Conservation (phyloP, 1,284 basidiomycete genomes). For the Austroboletus niveus region DNA sequence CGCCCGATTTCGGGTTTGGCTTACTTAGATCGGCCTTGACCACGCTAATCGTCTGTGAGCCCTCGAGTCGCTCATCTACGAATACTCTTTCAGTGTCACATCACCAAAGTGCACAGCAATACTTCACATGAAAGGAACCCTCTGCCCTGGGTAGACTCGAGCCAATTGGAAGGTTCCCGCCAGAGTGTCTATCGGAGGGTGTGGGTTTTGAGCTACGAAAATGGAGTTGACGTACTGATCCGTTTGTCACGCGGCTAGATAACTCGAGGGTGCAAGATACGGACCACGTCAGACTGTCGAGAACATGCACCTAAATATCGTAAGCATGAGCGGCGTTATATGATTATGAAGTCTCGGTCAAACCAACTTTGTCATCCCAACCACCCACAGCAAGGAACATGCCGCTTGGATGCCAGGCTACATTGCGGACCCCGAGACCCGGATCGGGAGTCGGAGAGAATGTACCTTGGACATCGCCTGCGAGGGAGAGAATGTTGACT, state of each 20-base stretch:
- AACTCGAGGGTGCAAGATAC: slow-evolving; percentile 65
- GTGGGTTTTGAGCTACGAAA: neutral
- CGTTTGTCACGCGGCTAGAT: slow-evolving; percentile 50
- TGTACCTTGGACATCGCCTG: slow-evolving; percentile 66
- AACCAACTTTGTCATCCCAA: slow-evolving; percentile 77
- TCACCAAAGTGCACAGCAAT: neutral
- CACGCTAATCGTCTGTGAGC: slow-evolving; percentile 51
- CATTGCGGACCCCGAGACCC: slow-evolving; percentile 73
- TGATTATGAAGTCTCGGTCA: neutral
- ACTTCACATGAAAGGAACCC: slow-evolving; percentile 77
- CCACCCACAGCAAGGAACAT: slow-evolving; percentile 76
- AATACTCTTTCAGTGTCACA: slow-evolving; percentile 3
- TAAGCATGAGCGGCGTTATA: neutral
- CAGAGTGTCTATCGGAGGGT: slow-evolving; percentile 57
- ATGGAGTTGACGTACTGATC: slow-evolving; percentile 50
- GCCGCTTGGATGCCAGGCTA: slow-evolving; percentile 82
- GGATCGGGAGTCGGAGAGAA: slow-evolving; percentile 74
- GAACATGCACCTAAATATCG: slow-evolving; percentile 60
- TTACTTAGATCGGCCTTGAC: slow-evolving; percentile 55
- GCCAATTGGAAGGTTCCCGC: slow-evolving; percentile 80
- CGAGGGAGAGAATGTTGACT: slow-evolving; percentile 70
- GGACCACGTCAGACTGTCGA: slow-evolving; percentile 79
- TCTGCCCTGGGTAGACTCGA: slow-evolving; percentile 72
- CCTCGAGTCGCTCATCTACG: slow-evolving; percentile 63
- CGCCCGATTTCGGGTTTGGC: slow-evolving; percentile 60